phyloP scores from a whole-genome alignment of 129 eudicot species.

The Flaveria trinervia region DNA sequence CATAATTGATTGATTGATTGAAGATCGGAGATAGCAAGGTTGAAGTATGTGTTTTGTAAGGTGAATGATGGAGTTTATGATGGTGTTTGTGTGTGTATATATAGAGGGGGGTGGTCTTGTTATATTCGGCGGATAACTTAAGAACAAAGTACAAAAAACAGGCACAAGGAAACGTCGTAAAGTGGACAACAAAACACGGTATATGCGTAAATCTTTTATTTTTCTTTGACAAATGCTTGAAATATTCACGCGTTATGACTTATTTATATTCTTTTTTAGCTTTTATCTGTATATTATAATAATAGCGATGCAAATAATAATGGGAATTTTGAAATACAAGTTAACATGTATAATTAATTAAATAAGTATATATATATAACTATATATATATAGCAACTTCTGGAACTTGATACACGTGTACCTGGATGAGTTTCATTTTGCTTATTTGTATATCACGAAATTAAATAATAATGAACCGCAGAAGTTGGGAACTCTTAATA shows the following conservation, averaged over 20 bases:
- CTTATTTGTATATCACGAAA: background rate
- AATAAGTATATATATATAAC: background rate
- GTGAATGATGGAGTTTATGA: constrained; percentile 9
- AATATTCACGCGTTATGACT: background rate
- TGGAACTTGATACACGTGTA: constrained; percentile 12
- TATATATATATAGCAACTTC: background rate
- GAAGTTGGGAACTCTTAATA: background rate
- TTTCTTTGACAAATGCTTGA: background rate
- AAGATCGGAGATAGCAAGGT: background rate
- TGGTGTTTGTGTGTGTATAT: constrained; percentile 22
- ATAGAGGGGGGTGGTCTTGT: too few species aligned
- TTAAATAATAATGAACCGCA: too few species aligned
- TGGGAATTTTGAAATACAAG: background rate
- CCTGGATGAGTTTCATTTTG: background rate
- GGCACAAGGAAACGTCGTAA: constrained; percentile 25
- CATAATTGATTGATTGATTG: constrained; percentile 30
- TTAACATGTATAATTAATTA: background rate
- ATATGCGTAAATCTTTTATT: too few species aligned
- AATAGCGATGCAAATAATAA: background rate
- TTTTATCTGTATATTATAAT: background rate
- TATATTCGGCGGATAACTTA: background rate
- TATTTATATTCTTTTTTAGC: background rate
- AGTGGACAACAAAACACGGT: constrained; percentile 7
- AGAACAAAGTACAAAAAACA: constrained; percentile 29
- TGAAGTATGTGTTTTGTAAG: constrained; percentile 1